A percentile compares a stretch with the other conserved stretches of the same genome.
Evolutionary conservation across 2,329 filamentous ascomycete genomes (phyloP).

Genomic region (Ustilaginoidea virens): DNA sequence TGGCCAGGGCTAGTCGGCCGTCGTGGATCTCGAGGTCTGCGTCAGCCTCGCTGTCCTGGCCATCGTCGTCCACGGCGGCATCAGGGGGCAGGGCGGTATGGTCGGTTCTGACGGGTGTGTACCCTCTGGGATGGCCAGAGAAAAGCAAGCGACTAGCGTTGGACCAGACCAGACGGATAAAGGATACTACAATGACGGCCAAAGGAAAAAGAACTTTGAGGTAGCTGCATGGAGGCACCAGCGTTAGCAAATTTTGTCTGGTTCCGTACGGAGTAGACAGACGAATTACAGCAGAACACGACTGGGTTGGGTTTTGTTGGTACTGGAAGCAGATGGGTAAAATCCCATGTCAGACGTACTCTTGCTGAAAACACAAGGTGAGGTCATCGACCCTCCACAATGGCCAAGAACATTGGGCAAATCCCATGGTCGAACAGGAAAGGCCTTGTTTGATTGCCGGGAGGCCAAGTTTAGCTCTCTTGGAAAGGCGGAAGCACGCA

Average conservation of each 20-base stretch:
- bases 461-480: too few species aligned
- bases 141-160: constrained; percentile 35
- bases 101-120: constrained; percentile 35
- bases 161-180: constrained; percentile 48
- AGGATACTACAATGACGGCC: constrained; percentile 51
- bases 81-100: constrained; percentile 39
- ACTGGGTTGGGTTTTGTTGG: too few species aligned
- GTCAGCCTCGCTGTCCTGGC: constrained; percentile 44
- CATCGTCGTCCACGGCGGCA: constrained; percentile 12
- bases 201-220: constrained; percentile 63
- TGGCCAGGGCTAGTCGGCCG: constrained; percentile 40
- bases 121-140: constrained; percentile 35
- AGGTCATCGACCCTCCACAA: constrained; percentile 52
- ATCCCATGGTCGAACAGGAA: constrained; percentile 21
- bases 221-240: constrained; percentile 12
- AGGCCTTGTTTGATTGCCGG: constrained; percentile 2
- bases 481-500: background rate
- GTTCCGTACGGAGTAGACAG: too few species aligned
- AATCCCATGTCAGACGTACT: constrained; percentile 36
- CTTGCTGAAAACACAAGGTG: constrained; percentile 45
- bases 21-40: constrained; percentile 39
- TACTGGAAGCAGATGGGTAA: too few species aligned
- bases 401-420: constrained; percentile 40
- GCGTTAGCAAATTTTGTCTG: constrained; percentile 1
- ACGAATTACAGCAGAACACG: too few species aligned